Percentiles rank a stretch among this genome's conserved stretches.
Evolutionary conservation across 352 stramenopile genomes (phyloP).

Genomic region (Phytopythium boreale): DNA sequence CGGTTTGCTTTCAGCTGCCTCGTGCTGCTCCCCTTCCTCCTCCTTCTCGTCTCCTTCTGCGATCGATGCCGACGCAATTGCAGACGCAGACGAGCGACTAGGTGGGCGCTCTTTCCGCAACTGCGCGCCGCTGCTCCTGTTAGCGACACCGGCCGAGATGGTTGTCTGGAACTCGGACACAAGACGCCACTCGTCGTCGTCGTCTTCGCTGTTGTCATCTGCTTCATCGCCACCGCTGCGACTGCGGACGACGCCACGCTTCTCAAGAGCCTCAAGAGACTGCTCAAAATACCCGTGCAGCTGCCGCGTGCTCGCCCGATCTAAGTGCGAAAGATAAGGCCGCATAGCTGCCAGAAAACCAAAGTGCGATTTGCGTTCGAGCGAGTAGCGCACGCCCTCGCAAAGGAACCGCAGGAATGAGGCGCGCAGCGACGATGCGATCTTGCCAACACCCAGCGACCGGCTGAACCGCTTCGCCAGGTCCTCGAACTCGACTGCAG

Average conservation of each 20-base stretch:
- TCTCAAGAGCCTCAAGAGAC: constrained; percentile 35
- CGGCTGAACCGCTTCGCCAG: constrained; percentile 80
- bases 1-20: neutral
- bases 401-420: constrained; percentile 83
- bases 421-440: constrained; percentile 52
- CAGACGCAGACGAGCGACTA: constrained; percentile 30
- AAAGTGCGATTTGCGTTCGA: constrained; percentile 59
- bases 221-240: neutral
- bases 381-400: constrained; percentile 72
- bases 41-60: constrained; percentile 27
- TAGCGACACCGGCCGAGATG: constrained; percentile 17
- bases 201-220: constrained; percentile 22
- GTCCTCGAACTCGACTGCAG: constrained; percentile 56
- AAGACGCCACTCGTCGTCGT: constrained; percentile 52
- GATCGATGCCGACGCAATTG: constrained; percentile 30
- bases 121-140: constrained; percentile 10
- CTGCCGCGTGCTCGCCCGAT: constrained; percentile 57
- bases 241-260: constrained; percentile 3
- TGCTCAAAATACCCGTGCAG: constrained; percentile 71
- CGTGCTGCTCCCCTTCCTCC: neutral
- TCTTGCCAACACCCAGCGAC: constrained; percentile 76
- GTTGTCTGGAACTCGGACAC: constrained; percentile 71
- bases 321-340: constrained; percentile 69
- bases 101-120: constrained; percentile 31
- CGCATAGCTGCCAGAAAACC: constrained; percentile 67